Percentiles rank a stretch among this genome's conserved stretches.
These are phyloP conservation scores for Aspergillus nanangensis DNA, from an alignment of 495 filamentous ascomycete genomes.

Conservation along the genomic window DNA sequence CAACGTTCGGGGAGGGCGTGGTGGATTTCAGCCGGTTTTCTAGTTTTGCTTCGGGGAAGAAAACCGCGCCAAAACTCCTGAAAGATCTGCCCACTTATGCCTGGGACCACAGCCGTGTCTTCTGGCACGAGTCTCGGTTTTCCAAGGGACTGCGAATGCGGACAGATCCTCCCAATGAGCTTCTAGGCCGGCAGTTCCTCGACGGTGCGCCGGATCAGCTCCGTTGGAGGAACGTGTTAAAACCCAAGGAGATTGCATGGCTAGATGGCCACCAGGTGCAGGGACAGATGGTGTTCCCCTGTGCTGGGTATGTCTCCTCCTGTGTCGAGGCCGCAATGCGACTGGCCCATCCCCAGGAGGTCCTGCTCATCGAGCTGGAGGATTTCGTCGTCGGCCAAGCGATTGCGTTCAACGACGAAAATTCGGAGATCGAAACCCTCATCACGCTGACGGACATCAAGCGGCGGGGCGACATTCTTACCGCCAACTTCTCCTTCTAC, in stretches of 20 bases:
- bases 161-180: conserved; percentile 17
- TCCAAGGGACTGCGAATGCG: conserved; percentile 4
- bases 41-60: background rate
- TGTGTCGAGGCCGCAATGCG: conserved; percentile 46
- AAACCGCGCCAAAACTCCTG: conserved; percentile 1
- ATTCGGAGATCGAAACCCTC: conserved; percentile 25
- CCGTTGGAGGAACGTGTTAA: conserved; percentile 34
- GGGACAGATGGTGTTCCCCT: conserved; percentile 52
- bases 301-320: conserved; percentile 52
- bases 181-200: conserved; percentile 24
- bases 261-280: conserved; percentile 35
- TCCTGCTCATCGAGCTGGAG: conserved; percentile 28
- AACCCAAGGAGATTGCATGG: conserved; percentile 35
- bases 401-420: conserved; percentile 37
- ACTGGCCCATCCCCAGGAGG: background rate
- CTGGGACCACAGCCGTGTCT: conserved; percentile 36
- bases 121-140: conserved; percentile 34
- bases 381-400: conserved; percentile 40
- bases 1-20: no score
- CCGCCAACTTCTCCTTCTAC: background rate
- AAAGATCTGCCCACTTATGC: conserved; percentile 37
- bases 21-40: background rate
- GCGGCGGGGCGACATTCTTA: background rate
- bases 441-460: conserved; percentile 22
- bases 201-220: conserved; percentile 17